Evolutionary conservation across 75 land plant genomes (phyloP).

Genomic region (Pinus albicaulis): DNA sequence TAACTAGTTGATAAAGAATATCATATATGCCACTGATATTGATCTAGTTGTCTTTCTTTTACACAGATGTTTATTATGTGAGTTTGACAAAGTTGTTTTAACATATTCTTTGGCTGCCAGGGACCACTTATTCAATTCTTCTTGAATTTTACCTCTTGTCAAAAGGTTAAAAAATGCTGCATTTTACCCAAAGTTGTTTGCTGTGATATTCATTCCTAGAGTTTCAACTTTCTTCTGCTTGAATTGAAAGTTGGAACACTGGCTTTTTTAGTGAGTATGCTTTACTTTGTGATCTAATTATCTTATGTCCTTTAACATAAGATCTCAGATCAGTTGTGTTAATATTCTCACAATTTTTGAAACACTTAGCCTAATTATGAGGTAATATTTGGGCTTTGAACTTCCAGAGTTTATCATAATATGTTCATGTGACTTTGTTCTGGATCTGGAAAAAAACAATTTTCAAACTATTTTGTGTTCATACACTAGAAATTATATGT

Average conservation of each 20-base stretch:
- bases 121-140: neutral
- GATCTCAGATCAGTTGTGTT: neutral
- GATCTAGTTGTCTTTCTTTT: neutral
- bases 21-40: neutral
- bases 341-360: neutral
- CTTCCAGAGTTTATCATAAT: neutral
- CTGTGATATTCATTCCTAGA: neutral
- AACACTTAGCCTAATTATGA: neutral
- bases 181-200: neutral
- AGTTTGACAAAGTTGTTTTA: neutral
- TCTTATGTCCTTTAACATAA: neutral
- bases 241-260: neutral
- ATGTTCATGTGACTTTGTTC: neutral
- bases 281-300: neutral
- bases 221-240: neutral
- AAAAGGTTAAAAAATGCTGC: neutral
- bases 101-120: neutral
- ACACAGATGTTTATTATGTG: neutral
- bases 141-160: neutral
- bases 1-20: neutral
- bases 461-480: neutral
- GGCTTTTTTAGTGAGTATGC: neutral
- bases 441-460: neutral
- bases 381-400: neutral
- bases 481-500: neutral